phyloP scores from a whole-genome alignment of 345 rosid genomes.

The Corymbia maculata region DNA sequence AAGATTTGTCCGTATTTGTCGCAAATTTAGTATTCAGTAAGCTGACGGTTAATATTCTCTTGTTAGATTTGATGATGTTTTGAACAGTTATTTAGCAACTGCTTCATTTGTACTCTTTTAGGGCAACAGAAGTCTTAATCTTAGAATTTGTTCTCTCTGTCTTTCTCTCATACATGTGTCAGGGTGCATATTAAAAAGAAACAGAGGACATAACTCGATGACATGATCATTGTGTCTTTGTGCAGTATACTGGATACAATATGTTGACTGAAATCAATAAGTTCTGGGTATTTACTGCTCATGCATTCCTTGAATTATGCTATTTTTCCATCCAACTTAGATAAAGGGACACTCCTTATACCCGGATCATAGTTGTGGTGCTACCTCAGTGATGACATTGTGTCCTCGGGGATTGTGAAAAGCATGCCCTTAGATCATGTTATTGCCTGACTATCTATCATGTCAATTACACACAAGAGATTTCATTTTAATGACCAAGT shows the following conservation, averaged over 20 bases:
- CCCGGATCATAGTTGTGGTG: background rate
- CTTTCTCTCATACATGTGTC: background rate
- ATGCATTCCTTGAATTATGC: background rate
- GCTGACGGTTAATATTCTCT: background rate
- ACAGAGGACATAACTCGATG: background rate
- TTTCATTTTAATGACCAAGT: background rate
- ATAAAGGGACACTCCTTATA: background rate
- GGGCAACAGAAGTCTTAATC: background rate
- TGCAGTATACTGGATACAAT: background rate
- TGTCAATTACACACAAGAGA: background rate
- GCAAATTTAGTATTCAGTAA: background rate
- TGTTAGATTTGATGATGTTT: background rate
- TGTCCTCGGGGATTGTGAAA: background rate
- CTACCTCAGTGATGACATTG: background rate
- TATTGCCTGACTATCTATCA: background rate
- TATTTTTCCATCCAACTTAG: background rate
- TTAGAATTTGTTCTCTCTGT: background rate
- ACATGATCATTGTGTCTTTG: background rate
- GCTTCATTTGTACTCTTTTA: background rate
- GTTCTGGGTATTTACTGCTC: background rate
- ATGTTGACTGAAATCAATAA: background rate
- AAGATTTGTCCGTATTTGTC: background rate
- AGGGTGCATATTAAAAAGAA: background rate
- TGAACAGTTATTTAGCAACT: background rate
- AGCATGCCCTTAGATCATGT: background rate